A percentile compares a stretch with the other conserved stretches of the same genome.
Evolutionary conservation across 1,139 yeast genomes (phyloP).

Genomic region (Saccharomyces hybrid): DNA sequence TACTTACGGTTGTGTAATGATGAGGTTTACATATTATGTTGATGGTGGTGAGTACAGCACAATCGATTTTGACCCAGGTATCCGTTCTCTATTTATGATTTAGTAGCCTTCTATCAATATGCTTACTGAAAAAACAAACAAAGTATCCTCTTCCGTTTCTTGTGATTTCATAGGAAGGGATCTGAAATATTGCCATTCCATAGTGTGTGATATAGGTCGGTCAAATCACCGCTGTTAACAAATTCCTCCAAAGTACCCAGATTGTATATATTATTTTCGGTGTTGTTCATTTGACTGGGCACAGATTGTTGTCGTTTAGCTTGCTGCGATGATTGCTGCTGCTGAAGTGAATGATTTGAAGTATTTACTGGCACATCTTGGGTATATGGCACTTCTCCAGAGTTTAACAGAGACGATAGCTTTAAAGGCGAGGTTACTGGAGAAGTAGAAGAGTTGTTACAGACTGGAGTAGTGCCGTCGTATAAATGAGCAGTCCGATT

Average conservation of each 20-base stretch:
- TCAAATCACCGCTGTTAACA: slow-evolving; percentile 24
- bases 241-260: slow-evolving; percentile 30
- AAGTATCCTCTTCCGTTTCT: background rate
- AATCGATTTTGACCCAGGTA: background rate
- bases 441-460: background rate
- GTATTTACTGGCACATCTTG: background rate
- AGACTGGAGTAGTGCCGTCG: background rate
- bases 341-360: background rate
- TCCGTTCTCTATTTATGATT: background rate
- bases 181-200: slow-evolving; percentile 27
- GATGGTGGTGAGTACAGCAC: background rate
- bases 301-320: background rate
- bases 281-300: background rate
- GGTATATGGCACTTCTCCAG: background rate
- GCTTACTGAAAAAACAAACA: too few species aligned
- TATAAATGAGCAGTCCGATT: background rate
- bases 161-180: background rate
- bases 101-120: background rate
- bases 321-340: background rate
- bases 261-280: slow-evolving; percentile 11
- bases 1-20: background rate
- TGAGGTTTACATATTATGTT: background rate
- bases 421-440: background rate
- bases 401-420: background rate
- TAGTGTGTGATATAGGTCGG: slow-evolving; percentile 22